phyloP scores from a whole-genome alignment of 169 alveolate species.

The Eimeria necatrix region DNA sequence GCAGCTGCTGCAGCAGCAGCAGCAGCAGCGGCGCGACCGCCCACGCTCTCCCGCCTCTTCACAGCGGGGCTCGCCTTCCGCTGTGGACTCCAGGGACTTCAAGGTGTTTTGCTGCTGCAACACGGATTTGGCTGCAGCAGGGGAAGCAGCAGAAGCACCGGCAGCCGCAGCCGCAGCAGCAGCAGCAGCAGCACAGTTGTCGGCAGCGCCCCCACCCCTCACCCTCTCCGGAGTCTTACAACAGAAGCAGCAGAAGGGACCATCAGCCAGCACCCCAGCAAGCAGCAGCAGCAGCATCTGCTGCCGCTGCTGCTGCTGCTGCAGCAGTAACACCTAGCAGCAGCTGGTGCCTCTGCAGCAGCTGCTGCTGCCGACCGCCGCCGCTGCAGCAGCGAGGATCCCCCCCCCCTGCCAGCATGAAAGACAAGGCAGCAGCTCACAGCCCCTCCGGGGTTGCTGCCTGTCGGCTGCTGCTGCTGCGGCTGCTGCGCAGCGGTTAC shows the following conservation, averaged over 20 bases:
- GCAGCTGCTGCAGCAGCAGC: conserved; percentile 35
- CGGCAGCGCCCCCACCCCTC: not conserved
- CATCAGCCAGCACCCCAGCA: too few species aligned
- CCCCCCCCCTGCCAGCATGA: not conserved
- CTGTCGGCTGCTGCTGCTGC: conserved; percentile 60
- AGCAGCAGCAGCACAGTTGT: conserved; percentile 22
- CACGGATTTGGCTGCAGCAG: not conserved
- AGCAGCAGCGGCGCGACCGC: conserved; percentile 7
- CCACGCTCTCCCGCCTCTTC: not conserved
- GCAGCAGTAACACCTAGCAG: not conserved
- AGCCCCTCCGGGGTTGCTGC: conserved; percentile 57
- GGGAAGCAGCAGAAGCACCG: too few species aligned
- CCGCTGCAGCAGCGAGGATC: not conserved
- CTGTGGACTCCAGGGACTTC: too few species aligned
- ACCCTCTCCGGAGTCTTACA: too few species aligned
- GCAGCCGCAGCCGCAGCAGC: conserved; percentile 8
- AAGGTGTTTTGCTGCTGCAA: too few species aligned
- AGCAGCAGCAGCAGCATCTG: not conserved
- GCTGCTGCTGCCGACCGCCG: not conserved
- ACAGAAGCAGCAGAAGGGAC: too few species aligned
- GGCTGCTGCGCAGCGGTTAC: conserved; percentile 40
- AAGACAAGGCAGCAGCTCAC: not conserved
- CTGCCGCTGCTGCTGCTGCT: not conserved
- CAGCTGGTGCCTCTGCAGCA: conserved; percentile 1
- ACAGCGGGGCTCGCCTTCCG: not conserved